phyloP scores from a whole-genome alignment of 192 early-diverging fungal species.

The Podila epicladia region DNA sequence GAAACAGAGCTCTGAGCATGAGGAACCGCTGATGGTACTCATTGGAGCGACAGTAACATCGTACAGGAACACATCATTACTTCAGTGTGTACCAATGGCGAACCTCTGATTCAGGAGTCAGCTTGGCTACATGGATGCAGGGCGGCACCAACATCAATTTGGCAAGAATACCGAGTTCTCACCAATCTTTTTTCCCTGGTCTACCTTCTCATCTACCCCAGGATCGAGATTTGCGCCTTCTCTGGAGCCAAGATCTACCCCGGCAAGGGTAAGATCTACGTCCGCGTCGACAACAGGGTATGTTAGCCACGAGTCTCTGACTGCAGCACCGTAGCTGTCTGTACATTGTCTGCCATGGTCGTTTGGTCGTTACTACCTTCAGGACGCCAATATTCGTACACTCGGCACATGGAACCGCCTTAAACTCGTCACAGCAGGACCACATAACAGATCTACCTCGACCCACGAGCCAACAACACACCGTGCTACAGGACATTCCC shows the following conservation, averaged over 20 bases:
- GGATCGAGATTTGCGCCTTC: slow-evolving; percentile 95
- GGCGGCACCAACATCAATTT: slow-evolving; percentile 1
- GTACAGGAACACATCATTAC: neutral
- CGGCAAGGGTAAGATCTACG: slow-evolving; percentile 94
- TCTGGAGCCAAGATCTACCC: slow-evolving; percentile 99
- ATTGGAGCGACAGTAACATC: neutral
- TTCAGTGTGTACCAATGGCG: neutral
- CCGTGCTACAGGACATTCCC: too few relatives aligned
- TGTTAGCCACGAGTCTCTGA: slow-evolving; percentile 13
- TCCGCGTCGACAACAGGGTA: slow-evolving; percentile 91
- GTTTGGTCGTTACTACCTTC: too few relatives aligned
- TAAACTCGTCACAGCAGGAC: too few relatives aligned
- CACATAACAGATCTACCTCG: too few relatives aligned
- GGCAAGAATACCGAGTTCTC: neutral
- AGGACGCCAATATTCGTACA: too few relatives aligned
- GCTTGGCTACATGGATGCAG: neutral
- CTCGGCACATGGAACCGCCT: too few relatives aligned
- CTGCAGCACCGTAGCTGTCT: too few relatives aligned
- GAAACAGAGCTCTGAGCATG: too few relatives aligned
- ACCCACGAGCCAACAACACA: too few relatives aligned
- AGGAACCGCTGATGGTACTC: neutral
- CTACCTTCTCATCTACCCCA: slow-evolving; percentile 40
- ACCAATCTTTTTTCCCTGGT: neutral
- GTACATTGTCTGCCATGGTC: too few relatives aligned
- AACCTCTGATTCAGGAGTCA: slow-evolving; percentile 1